phyloP scores from a whole-genome alignment of 2,329 filamentous ascomycete species.

The Paecilomyces sp. region DNA sequence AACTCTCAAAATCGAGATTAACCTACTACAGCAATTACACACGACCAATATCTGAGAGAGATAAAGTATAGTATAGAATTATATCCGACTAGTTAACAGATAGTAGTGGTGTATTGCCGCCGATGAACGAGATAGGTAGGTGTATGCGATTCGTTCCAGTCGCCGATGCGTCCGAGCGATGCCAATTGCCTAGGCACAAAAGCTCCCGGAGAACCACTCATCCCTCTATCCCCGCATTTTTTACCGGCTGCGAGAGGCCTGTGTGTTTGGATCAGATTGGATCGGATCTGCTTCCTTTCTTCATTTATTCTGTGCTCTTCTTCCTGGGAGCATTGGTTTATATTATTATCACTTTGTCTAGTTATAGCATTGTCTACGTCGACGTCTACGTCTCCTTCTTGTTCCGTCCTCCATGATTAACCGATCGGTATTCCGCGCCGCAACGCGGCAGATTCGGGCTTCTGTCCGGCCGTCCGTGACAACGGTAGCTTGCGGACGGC shows the following conservation, averaged over 20 bases:
- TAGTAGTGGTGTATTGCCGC: too few species aligned
- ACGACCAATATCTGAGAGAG: too few species aligned
- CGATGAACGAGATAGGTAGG: too few species aligned
- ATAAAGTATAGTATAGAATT: too few species aligned
- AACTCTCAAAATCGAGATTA: too few species aligned
- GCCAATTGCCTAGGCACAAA: neutral
- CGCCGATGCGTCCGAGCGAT: too few species aligned
- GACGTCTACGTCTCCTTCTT: too few species aligned
- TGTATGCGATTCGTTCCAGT: too few species aligned
- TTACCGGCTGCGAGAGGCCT: neutral
- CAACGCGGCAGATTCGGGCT: conserved; percentile 20
- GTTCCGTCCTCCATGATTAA: conserved; percentile 17
- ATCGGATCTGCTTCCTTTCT: neutral
- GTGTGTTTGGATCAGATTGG: neutral
- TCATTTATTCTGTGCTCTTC: neutral
- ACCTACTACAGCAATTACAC: too few species aligned
- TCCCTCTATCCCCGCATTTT: neutral
- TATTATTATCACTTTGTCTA: neutral
- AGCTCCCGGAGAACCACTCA: neutral
- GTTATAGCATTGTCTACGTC: neutral
- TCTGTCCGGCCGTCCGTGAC: conserved; percentile 12
- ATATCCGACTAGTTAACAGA: too few species aligned
- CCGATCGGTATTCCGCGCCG: conserved; percentile 22
- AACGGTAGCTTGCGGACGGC: conserved; percentile 12
- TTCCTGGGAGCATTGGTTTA: neutral